Base-by-base conservation (phyloP, 257 asterid species). In the Nicotiana benthamiana region DNA sequence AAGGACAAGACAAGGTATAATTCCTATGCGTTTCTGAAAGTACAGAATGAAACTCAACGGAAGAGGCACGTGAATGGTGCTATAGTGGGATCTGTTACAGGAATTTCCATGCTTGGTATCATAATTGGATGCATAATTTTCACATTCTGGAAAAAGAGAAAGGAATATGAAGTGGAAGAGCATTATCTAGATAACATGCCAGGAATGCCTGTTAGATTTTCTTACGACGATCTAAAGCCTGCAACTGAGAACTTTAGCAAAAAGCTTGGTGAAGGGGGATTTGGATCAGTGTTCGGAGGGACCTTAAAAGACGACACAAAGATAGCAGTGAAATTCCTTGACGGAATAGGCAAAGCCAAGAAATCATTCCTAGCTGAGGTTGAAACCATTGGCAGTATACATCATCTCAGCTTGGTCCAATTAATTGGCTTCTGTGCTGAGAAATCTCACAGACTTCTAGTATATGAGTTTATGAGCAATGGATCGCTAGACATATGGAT, bases 401-500 rank as follows among this genome's bases (percentile, higher is more conserved):
- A 83, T 52, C 88, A 86, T 63, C 79, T 70, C 46, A 83, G 83
- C 75, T 27, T 86, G 77, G 85, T 83, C 8, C 74, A 57, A 70
- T 18, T 86, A 74, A 57, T 81, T 26, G 88, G 88, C 0, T 86
- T 80, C 22, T 80, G 82, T 78, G 83, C 80, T 26, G 83, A 83
- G 15, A 78, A 79, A 36, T 62, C 81, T 1, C 22, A 80, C 18
- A 82, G 86, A 9, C 81, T 82, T 53, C n/a, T 85, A 10, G 86
- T 83, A 13, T 85, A 80, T 63, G 83, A 80, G 17, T 53, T 53
- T n/a, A 68, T 85, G 84, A 7, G n/a, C 13, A 80, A 83, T 51
- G 84, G 86, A 54, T 86, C 88, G 6, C n/a, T 85, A 62, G 88
- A 83, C 5, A 70, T 66, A 53, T 83, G 86, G 86, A 83, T 83